Percentiles rank a stretch among this genome's conserved stretches.
Conservation (phyloP, 2,329 filamentous ascomycete genomes). For the Geosmithia putterillii region DNA sequence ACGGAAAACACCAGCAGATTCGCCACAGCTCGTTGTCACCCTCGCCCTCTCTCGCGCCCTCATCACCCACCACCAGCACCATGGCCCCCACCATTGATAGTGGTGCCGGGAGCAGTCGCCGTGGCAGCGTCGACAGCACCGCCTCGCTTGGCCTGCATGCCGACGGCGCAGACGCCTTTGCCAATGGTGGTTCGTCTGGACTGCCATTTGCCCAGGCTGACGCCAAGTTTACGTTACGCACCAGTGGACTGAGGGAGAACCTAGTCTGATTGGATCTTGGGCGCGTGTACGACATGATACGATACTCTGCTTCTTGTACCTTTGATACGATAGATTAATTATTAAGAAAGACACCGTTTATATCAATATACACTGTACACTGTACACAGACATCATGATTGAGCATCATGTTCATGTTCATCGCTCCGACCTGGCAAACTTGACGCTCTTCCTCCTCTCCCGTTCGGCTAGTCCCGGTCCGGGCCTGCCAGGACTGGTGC, state of each 20-base stretch:
- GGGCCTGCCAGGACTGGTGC: constrained; percentile 34
- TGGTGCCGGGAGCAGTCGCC: constrained; percentile 22
- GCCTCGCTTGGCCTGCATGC: constrained; percentile 24
- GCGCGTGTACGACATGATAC: not conserved
- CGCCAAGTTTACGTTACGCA: constrained; percentile 37
- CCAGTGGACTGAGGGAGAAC: constrained; percentile 43
- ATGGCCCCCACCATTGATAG: not conserved
- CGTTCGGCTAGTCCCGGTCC: constrained; percentile 22
- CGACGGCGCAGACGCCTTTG: constrained; percentile 25
- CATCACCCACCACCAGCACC: constrained; percentile 9
- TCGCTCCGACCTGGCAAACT: constrained; percentile 37
- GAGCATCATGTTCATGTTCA: constrained; percentile 1
- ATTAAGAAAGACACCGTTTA: not conserved
- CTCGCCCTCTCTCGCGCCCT: constrained; percentile 13
- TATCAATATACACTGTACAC: not conserved
- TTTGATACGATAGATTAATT: no score
- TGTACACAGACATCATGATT: not conserved
- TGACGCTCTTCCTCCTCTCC: constrained; percentile 52
- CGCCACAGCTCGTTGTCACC: constrained; percentile 8
- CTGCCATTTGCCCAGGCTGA: constrained; percentile 34
- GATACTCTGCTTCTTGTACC: not conserved
- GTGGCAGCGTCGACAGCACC: constrained; percentile 31
- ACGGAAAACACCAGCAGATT: constrained; percentile 8
- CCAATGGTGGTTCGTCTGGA: no score
- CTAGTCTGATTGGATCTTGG: constrained; percentile 6